Conservation (phyloP, 495 filamentous ascomycete species). For the Letharia lupina region DNA sequence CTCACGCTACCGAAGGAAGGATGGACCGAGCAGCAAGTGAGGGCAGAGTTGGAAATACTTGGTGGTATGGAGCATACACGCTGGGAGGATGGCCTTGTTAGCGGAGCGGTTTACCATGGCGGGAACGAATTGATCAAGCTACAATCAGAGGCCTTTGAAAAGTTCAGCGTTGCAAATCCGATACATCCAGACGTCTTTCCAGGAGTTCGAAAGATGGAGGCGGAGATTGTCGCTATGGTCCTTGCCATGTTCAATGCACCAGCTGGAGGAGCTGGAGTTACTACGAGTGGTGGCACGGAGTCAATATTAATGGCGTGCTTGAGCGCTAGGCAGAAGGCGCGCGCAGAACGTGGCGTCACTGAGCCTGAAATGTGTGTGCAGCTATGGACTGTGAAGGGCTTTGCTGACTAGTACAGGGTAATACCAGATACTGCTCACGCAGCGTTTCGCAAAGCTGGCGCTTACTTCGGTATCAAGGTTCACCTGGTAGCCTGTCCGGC, state of each 20-base stretch:
- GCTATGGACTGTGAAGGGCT: not conserved
- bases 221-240: conserved; percentile 95
- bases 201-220: conserved; percentile 98
- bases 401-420: conserved; percentile 50
- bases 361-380: conserved; percentile 74
- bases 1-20: conserved; percentile 75
- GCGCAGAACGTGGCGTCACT: conserved; percentile 70
- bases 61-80: conserved; percentile 82
- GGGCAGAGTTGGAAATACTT: conserved; percentile 70
- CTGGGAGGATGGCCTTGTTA: conserved; percentile 94
- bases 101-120: conserved; percentile 93
- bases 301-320: conserved; percentile 93
- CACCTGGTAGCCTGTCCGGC: conserved; percentile 86
- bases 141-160: conserved; percentile 84
- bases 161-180: conserved; percentile 95
- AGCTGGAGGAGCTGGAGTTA: conserved; percentile 71
- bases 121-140: conserved; percentile 74
- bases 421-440: conserved; percentile 90
- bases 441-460: conserved; percentile 88
- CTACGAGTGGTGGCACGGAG: conserved; percentile 89
- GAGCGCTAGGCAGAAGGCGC: conserved; percentile 80
- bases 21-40: conserved; percentile 70
- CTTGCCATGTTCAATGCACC: conserved; percentile 89
- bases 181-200: conserved; percentile 98
- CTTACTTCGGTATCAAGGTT: conserved; percentile 92